These are phyloP conservation scores for Parasitella parasitica DNA, from an alignment of 371 early-diverging fungal species.

Conservation along the genomic window DNA sequence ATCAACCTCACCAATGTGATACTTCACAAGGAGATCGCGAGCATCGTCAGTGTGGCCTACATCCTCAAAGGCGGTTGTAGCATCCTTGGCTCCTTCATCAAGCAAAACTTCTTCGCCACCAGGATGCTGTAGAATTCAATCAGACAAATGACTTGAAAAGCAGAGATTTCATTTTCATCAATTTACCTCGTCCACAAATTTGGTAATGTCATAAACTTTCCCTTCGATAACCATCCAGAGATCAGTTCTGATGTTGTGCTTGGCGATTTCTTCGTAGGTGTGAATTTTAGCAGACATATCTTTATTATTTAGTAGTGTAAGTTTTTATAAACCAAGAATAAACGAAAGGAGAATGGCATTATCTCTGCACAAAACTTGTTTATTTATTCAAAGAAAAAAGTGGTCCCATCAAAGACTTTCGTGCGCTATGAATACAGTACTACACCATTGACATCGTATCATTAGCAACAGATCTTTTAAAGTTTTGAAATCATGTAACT, in stretches of 20 bases:
- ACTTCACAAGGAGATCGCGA: constrained; percentile 70
- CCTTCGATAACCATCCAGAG: constrained; percentile 76
- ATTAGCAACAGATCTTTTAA: too few species aligned
- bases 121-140: constrained; percentile 62
- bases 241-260: constrained; percentile 56
- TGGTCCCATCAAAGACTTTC: too few species aligned
- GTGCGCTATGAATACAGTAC: too few species aligned
- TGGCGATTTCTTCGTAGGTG: constrained; percentile 60
- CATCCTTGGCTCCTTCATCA: constrained; percentile 83
- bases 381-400: too few species aligned
- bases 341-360: not conserved
- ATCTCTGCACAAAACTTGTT: too few species aligned
- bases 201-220: constrained; percentile 83
- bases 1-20: constrained; percentile 76
- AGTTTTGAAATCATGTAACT: too few species aligned
- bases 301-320: not conserved
- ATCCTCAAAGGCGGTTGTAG: constrained; percentile 93
- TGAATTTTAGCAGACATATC: constrained; percentile 31
- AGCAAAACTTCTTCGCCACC: constrained; percentile 82
- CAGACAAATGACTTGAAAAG: not conserved
- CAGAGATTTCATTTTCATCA: not conserved
- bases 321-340: not conserved
- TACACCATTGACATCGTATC: too few species aligned
- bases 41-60: constrained; percentile 96
- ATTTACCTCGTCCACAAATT: constrained; percentile 70